These are phyloP conservation scores for Microthyrium microscopicum DNA, from an alignment of 2,329 filamentous ascomycete genomes.

Conservation along the genomic window DNA sequence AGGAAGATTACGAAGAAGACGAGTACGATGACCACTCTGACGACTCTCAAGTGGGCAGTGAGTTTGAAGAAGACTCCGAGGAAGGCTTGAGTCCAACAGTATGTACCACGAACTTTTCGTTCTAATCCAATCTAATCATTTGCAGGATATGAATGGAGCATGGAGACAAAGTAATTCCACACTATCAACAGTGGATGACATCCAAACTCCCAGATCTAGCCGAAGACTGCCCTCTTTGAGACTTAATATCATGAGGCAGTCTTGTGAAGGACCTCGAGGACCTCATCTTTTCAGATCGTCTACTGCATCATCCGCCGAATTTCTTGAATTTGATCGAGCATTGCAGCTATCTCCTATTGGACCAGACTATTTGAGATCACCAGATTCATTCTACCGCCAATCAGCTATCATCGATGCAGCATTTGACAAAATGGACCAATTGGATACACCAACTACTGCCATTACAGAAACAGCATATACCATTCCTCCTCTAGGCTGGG, in stretches of 20 bases:
- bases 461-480: conserved; percentile 26
- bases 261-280: conserved; percentile 64
- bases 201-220: conserved; percentile 57
- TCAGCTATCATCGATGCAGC: conserved; percentile 4
- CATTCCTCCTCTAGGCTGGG: conserved; percentile 33
- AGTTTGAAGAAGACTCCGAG: neutral
- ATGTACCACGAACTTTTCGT: too few relatives aligned
- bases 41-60: neutral
- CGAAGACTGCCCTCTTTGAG: conserved; percentile 31
- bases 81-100: neutral
- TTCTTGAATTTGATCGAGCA: conserved; percentile 30
- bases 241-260: conserved; percentile 38
- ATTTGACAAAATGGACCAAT: neutral
- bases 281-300: conserved; percentile 75
- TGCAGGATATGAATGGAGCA: conserved; percentile 39
- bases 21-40: conserved; percentile 26
- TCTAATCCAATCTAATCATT: neutral
- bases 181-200: conserved; percentile 72
- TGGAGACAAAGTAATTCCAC: conserved; percentile 62
- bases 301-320: conserved; percentile 31
- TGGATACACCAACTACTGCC: conserved; percentile 6
- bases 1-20: conserved; percentile 43
- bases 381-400: conserved; percentile 19
- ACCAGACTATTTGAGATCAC: conserved; percentile 37
- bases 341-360: conserved; percentile 61